Evolutionary conservation across 352 stramenopile genomes (phyloP).

Genomic region (Aphanomyces astaci): DNA sequence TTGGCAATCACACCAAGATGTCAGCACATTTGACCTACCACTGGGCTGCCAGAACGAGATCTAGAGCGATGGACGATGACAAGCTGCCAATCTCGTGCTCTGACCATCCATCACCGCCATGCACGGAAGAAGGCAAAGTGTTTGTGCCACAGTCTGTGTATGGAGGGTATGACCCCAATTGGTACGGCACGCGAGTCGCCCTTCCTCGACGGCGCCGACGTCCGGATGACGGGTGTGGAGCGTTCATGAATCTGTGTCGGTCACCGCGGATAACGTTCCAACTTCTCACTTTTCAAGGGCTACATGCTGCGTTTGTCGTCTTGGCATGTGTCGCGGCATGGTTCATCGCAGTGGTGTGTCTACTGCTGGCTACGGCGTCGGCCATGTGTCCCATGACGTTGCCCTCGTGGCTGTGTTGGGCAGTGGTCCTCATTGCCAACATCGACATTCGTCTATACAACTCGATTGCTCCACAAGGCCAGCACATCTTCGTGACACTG

Average conservation of each 20-base stretch:
- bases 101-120: too few species aligned
- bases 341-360: background rate
- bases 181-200: background rate
- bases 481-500: slow-evolving; percentile 10
- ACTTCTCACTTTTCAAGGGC: background rate
- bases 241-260: background rate
- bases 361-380: background rate
- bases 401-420: background rate
- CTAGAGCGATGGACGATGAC: too few species aligned
- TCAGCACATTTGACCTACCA: too few species aligned
- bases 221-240: background rate
- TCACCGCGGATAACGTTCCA: background rate
- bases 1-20: too few species aligned
- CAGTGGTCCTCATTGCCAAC: background rate
- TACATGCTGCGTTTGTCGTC: background rate
- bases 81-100: too few species aligned
- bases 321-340: background rate
- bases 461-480: slow-evolving; percentile 1
- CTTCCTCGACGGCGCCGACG: background rate
- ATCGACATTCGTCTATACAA: slow-evolving; percentile 9
- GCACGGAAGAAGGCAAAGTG: background rate
- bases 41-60: too few species aligned
- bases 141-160: background rate
- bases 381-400: background rate
- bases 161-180: slow-evolving; percentile 2